Conservation (phyloP, 805 yeast species). For the Vanderwaltozyma verrucispora region DNA sequence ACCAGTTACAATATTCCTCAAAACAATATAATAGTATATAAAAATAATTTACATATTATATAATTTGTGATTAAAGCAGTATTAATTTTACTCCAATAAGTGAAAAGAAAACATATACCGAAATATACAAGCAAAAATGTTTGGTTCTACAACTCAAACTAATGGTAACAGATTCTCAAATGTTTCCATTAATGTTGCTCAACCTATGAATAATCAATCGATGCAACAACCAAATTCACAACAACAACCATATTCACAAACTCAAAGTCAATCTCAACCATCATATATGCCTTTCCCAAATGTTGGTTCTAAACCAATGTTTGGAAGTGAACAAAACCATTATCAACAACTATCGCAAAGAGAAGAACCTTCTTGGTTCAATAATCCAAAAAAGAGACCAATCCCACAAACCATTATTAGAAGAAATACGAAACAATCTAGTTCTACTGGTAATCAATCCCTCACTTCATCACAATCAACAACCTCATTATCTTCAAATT, state of each 20-base stretch:
- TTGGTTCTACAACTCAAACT: slow-evolving; percentile 6
- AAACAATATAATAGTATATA: too few relatives aligned
- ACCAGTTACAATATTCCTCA: too few relatives aligned
- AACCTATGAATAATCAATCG: slow-evolving; percentile 1
- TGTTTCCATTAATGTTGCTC: slow-evolving; percentile 15
- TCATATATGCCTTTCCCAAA: background rate
- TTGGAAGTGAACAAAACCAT: slow-evolving; percentile 2
- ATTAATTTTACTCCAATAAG: too few relatives aligned
- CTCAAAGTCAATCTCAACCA: slow-evolving; percentile 1
- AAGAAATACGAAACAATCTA: slow-evolving; percentile 22
- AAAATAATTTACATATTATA: too few relatives aligned
- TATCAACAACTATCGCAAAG: slow-evolving; percentile 4
- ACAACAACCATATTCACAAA: slow-evolving; percentile 4
- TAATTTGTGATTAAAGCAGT: too few relatives aligned
- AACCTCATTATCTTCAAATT: slow-evolving; percentile 1
- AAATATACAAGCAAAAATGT: slow-evolving; percentile 2
- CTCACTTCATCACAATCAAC: background rate
- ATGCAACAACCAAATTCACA: slow-evolving; percentile 13
- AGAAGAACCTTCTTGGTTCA: slow-evolving; percentile 30
- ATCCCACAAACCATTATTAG: slow-evolving; percentile 40
- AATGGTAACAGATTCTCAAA: slow-evolving; percentile 14
- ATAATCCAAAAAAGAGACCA: slow-evolving; percentile 35
- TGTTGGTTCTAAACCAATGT: background rate
- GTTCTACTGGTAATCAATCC: background rate
- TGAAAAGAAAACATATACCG: too few relatives aligned